Percentiles rank a stretch among this genome's conserved stretches.
phyloP scores from a whole-genome alignment of 768 basidiomycete genomes.

The Paxillus involutus region DNA sequence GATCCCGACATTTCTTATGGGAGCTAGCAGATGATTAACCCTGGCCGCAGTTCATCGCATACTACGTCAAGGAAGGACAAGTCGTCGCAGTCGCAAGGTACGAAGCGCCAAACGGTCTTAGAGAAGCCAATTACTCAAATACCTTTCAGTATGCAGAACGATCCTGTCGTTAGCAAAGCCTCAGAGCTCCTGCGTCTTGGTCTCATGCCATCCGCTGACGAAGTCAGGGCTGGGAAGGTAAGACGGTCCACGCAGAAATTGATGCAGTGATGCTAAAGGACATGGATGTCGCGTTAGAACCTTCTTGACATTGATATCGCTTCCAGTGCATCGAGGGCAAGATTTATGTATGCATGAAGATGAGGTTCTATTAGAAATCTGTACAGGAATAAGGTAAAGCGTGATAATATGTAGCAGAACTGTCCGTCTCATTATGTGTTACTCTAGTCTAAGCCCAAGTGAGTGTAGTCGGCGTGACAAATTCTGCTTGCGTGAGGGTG shows the following conservation, averaged over 20 bases:
- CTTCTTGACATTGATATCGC: constrained; percentile 33
- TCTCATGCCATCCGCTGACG: constrained; percentile 76
- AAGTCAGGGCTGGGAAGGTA: constrained; percentile 76
- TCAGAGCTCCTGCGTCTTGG: constrained; percentile 77
- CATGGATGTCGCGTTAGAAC: constrained; percentile 15
- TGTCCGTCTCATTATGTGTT: neutral
- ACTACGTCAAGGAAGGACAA: constrained; percentile 65
- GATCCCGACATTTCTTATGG: neutral
- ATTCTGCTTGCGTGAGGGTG: neutral
- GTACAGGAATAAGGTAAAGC: neutral
- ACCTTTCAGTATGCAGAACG: constrained; percentile 67
- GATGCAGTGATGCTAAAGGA: neutral
- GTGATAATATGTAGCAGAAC: neutral
- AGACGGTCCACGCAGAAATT: constrained; percentile 3
- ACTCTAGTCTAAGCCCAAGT: too few species aligned
- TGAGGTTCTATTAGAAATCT: neutral
- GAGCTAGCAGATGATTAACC: neutral
- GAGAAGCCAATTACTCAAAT: neutral
- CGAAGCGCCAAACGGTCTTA: constrained; percentile 5
- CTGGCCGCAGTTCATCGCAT: constrained; percentile 66
- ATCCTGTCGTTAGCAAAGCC: constrained; percentile 76
- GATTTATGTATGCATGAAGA: neutral
- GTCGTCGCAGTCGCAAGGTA: constrained; percentile 70
- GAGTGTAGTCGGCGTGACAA: neutral
- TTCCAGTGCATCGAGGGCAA: neutral